These are phyloP conservation scores for Beauveria varroae DNA, from an alignment of 2,329 filamentous ascomycete genomes.

Conservation along the genomic window DNA sequence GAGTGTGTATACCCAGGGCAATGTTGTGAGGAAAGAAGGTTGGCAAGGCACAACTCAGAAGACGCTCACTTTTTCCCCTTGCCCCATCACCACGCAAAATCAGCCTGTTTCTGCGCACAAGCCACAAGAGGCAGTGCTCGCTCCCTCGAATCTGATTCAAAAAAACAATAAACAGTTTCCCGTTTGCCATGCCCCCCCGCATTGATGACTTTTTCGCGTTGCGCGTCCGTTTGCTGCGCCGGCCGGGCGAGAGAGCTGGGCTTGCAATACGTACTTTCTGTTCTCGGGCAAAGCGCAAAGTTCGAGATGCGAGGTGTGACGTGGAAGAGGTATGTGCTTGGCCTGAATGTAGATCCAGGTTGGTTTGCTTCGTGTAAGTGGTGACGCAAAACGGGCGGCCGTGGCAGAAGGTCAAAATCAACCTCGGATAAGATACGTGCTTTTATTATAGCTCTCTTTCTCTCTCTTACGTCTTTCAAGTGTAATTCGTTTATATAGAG, in stretches of 20 bases:
- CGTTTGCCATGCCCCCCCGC: not conserved
- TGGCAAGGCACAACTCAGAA: not conserved
- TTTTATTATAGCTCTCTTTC: too few relatives aligned
- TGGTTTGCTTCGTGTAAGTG: not conserved
- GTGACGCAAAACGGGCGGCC: not conserved
- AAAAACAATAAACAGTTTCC: conserved; percentile 3
- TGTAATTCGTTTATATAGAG: not conserved
- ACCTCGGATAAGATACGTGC: too few relatives aligned
- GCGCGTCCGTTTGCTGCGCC: not conserved
- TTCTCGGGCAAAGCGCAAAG: too few relatives aligned
- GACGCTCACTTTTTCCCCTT: not conserved
- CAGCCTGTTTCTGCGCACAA: not conserved
- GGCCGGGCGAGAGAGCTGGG: not conserved
- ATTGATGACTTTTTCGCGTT: not conserved
- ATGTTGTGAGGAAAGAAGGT: not conserved
- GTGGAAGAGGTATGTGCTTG: not conserved
- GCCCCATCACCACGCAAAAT: not conserved
- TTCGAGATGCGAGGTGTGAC: not conserved
- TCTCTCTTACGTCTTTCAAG: too few relatives aligned
- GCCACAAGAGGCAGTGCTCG: not conserved
- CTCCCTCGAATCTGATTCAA: not conserved
- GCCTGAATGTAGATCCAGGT: not conserved
- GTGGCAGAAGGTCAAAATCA: too few relatives aligned
- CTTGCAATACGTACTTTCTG: not conserved
- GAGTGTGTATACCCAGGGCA: not conserved